Evolutionary conservation across 768 basidiomycete genomes (phyloP).

Genomic region (Lactarius evosmus): DNA sequence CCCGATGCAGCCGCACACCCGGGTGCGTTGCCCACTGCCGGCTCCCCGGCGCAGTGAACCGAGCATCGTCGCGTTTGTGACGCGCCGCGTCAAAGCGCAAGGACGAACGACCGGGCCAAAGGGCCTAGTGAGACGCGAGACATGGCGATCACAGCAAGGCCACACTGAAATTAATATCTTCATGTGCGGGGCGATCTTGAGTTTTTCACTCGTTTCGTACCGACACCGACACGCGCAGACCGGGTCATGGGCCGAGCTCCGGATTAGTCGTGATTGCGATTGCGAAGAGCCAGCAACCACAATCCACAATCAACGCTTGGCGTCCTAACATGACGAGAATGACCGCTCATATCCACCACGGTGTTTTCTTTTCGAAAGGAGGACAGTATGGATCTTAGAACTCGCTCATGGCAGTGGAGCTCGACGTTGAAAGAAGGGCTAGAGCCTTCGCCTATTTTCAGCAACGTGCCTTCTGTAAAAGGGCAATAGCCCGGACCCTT

Average conservation of each 20-base stretch:
- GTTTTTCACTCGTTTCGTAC: too few species aligned
- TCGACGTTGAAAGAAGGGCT: not conserved
- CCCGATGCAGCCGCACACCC: not conserved
- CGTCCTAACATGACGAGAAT: not conserved
- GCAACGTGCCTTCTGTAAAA: not conserved
- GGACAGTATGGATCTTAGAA: not conserved
- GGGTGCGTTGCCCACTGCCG: not conserved
- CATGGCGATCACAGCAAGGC: not conserved
- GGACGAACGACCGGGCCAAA: not conserved
- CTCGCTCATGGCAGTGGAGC: not conserved
- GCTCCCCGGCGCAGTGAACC: constrained; percentile 11
- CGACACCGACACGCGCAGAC: too few species aligned
- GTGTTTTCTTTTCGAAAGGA: not conserved
- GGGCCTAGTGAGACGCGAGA: not conserved
- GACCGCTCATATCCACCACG: not conserved
- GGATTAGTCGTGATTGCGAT: too few species aligned
- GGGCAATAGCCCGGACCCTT: not conserved
- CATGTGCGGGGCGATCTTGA: too few species aligned
- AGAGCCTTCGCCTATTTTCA: not conserved
- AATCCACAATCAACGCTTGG: too few species aligned
- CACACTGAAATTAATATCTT: not conserved
- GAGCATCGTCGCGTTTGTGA: not conserved
- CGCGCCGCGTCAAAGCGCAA: constrained; percentile 1
- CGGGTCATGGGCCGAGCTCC: too few species aligned
- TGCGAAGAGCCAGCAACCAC: not conserved